These are phyloP conservation scores for Umbelopsis sp. DNA, from an alignment of 371 early-diverging fungal genomes.

Conservation along the genomic window DNA sequence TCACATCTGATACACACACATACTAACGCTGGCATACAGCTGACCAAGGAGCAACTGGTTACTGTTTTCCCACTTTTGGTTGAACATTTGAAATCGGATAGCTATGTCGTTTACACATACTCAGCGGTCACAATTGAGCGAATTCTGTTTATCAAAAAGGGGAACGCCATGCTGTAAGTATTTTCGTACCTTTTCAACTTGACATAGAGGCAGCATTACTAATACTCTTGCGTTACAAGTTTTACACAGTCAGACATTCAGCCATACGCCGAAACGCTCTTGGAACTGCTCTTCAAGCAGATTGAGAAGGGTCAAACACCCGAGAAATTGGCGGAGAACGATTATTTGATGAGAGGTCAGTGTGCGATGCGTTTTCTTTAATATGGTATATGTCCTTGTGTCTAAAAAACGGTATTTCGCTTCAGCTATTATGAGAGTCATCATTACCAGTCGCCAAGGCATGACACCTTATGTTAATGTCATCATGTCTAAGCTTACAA, in stretches of 20 bases:
- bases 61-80: constrained; percentile 80
- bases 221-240: constrained; percentile 32
- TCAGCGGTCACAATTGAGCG: constrained; percentile 92
- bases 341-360: constrained; percentile 85
- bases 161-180: constrained; percentile 64
- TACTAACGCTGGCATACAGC: constrained; percentile 28
- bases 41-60: constrained; percentile 77
- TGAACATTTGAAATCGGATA: constrained; percentile 77
- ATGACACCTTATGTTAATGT: constrained; percentile 72
- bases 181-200: constrained; percentile 15
- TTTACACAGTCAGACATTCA: constrained; percentile 75
- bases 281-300: constrained; percentile 76
- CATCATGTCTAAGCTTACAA: constrained; percentile 73
- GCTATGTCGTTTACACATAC: constrained; percentile 90
- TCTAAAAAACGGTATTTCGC: not conserved
- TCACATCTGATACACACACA: not conserved
- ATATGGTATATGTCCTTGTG: not conserved
- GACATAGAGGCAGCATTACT: not conserved
- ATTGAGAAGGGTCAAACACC: constrained; percentile 69
- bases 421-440: constrained; percentile 79
- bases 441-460: constrained; percentile 73
- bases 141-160: constrained; percentile 80
- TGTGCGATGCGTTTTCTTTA: not conserved
- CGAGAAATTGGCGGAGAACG: constrained; percentile 95
- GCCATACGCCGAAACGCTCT: constrained; percentile 67